A percentile compares a stretch with the other conserved stretches of the same genome.
These are phyloP conservation scores for Vigna unguiculata DNA, from an alignment of 306 rosid genomes.

Conservation along the genomic window DNA sequence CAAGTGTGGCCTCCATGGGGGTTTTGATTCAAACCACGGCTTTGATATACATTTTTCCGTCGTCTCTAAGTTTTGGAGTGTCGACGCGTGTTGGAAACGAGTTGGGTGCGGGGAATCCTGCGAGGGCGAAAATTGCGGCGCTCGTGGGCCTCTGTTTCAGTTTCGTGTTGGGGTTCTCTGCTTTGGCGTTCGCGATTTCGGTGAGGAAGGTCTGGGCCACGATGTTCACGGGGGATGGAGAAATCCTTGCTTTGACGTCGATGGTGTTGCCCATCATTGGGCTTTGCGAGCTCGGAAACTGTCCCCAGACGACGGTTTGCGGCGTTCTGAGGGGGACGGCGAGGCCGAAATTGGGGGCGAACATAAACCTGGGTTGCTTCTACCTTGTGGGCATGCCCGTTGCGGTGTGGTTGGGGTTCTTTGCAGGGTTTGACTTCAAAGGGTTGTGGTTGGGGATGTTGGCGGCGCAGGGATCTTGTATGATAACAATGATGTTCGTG, in stretches of 20 bases:
- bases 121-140: slow-evolving; percentile 32
- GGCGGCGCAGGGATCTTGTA: slow-evolving; percentile 49
- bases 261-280: slow-evolving; percentile 50
- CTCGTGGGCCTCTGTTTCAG: slow-evolving; percentile 41
- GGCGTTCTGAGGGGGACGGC: slow-evolving; percentile 56
- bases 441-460: slow-evolving; percentile 51
- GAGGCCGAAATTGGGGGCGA: slow-evolving; percentile 47
- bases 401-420: slow-evolving; percentile 46
- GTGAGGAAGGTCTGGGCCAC: slow-evolving; percentile 50
- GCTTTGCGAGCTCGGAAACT: slow-evolving; percentile 49
- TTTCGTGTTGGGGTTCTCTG: slow-evolving; percentile 36
- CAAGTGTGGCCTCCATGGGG: slow-evolving; percentile 55
- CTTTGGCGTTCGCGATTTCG: slow-evolving; percentile 17
- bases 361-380: slow-evolving; percentile 45
- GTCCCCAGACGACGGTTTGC: slow-evolving; percentile 51
- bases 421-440: slow-evolving; percentile 42
- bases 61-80: slow-evolving; percentile 48
- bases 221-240: slow-evolving; percentile 38
- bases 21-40: slow-evolving; percentile 52
- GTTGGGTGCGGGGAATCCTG: slow-evolving; percentile 42
- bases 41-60: slow-evolving; percentile 48
- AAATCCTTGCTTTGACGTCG: slow-evolving; percentile 38
- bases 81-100: slow-evolving; percentile 53
- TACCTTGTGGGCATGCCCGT: slow-evolving; percentile 49
- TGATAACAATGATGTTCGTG: slow-evolving; percentile 49